These are phyloP conservation scores for Cyberlindnera nakhonratchasimensis DNA, from an alignment of 805 yeast genomes.

Conservation along the genomic window DNA sequence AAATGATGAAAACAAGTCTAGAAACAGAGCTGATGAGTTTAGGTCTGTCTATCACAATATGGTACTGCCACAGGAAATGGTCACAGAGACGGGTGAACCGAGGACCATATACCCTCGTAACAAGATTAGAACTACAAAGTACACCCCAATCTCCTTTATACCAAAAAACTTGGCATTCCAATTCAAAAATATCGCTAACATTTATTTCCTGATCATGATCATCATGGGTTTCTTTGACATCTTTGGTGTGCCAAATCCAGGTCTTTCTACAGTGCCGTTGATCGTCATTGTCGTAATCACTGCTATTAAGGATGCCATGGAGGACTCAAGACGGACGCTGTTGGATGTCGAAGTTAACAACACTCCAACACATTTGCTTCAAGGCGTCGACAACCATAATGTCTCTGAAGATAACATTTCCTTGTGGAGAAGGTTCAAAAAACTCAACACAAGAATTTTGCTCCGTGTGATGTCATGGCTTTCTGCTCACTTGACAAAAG, in stretches of 20 bases:
- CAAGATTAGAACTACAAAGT: constrained; percentile 92
- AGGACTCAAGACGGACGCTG: constrained; percentile 71
- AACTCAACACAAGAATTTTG: constrained; percentile 37
- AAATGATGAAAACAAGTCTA: constrained; percentile 31
- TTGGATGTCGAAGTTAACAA: constrained; percentile 74
- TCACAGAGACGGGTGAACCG: constrained; percentile 63
- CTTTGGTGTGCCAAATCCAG: constrained; percentile 80
- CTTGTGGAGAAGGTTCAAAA: constrained; percentile 67
- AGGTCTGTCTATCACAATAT: constrained; percentile 59
- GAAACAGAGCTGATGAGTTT: constrained; percentile 37
- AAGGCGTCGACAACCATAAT: constrained; percentile 54
- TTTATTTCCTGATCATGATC: constrained; percentile 76
- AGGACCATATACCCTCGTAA: constrained; percentile 68
- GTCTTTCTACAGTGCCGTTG: constrained; percentile 70
- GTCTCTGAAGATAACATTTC: constrained; percentile 61
- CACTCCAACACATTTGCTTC: constrained; percentile 61
- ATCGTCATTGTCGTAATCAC: constrained; percentile 74
- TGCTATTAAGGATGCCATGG: constrained; percentile 75
- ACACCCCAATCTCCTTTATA: constrained; percentile 83
- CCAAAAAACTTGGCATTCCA: constrained; percentile 82
- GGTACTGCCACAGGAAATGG: constrained; percentile 52
- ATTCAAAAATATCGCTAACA: constrained; percentile 85
- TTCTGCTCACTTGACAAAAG: constrained; percentile 28
- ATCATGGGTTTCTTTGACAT: constrained; percentile 75
- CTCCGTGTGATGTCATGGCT: constrained; percentile 10